These are phyloP conservation scores for Diddensiella santjacobensis DNA, from an alignment of 805 yeast species.

Conservation along the genomic window DNA sequence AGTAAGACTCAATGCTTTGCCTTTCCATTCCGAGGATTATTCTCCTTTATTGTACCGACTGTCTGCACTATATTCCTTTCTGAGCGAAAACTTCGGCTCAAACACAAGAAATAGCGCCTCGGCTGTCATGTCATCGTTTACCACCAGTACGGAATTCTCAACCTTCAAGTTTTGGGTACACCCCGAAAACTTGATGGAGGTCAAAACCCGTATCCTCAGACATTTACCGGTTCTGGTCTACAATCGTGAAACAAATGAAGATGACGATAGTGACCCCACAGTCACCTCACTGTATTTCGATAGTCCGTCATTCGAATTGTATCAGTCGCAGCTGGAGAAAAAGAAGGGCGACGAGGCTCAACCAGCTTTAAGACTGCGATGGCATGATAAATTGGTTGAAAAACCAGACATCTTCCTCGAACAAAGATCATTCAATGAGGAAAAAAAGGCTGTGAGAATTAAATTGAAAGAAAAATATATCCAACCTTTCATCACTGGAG, in stretches of 20 bases:
- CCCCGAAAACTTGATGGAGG: slow-evolving; percentile 96
- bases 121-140: slow-evolving; percentile 30
- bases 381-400: slow-evolving; percentile 79
- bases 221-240: slow-evolving; percentile 90
- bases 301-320: slow-evolving; percentile 73
- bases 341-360: slow-evolving; percentile 45
- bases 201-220: slow-evolving; percentile 89
- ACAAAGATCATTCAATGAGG: slow-evolving; percentile 63
- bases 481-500: slow-evolving; percentile 62
- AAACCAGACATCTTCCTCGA: slow-evolving; percentile 79
- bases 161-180: slow-evolving; percentile 93
- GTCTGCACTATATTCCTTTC: slow-evolving; percentile 73
- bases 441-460: slow-evolving; percentile 56
- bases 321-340: slow-evolving; percentile 77
- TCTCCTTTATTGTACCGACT: slow-evolving; percentile 79
- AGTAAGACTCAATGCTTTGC: slow-evolving; percentile 80
- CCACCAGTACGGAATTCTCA: slow-evolving; percentile 37
- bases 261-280: slow-evolving; percentile 62
- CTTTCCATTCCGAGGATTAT: slow-evolving; percentile 92
- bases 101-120: slow-evolving; percentile 37
- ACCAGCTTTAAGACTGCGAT: slow-evolving; percentile 78
- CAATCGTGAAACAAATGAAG: slow-evolving; percentile 38
- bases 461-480: slow-evolving; percentile 77
- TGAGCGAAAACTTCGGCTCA: slow-evolving; percentile 64
- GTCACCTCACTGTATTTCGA: slow-evolving; percentile 88